These are phyloP conservation scores for Bondarzewia mesenterica DNA, from an alignment of 1,284 basidiomycete genomes.

Conservation along the genomic window DNA sequence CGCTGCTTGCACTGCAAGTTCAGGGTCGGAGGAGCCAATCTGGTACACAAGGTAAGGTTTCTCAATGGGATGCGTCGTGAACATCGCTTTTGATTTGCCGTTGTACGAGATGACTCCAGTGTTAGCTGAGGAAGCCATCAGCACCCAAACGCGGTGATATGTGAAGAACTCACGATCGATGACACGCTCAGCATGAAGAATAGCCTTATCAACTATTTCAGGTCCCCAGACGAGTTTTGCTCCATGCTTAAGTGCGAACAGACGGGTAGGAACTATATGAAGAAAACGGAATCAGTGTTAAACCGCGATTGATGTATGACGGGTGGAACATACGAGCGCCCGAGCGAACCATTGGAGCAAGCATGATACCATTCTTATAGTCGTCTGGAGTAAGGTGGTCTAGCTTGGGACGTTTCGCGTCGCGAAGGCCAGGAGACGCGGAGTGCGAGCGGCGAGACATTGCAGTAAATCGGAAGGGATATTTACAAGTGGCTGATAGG, in stretches of 20 bases:
- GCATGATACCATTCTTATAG: conserved; percentile 76
- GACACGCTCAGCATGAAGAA: conserved; percentile 75
- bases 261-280: conserved; percentile 65
- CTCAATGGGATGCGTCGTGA: conserved; percentile 91
- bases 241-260: conserved; percentile 88
- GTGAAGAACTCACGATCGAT: conserved; percentile 66
- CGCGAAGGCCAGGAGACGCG: conserved; percentile 35
- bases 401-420: conserved; percentile 46
- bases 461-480: neutral
- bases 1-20: conserved; percentile 88
- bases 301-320: neutral
- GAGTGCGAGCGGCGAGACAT: conserved; percentile 53
- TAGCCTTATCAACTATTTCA: conserved; percentile 94
- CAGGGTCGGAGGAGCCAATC: conserved; percentile 85
- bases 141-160: neutral
- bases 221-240: conserved; percentile 96
- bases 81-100: conserved; percentile 78
- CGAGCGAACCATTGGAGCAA: conserved; percentile 94
- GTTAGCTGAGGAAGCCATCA: conserved; percentile 38
- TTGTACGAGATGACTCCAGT: conserved; percentile 90
- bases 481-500: neutral
- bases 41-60: conserved; percentile 89
- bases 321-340: conserved; percentile 61
- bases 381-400: conserved; percentile 53
- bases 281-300: conserved; percentile 5